Percentiles rank a stretch among this genome's conserved stretches.
Conservation (phyloP, 352 stramenopile species). For the Thalassiosira delicatula region DNA sequence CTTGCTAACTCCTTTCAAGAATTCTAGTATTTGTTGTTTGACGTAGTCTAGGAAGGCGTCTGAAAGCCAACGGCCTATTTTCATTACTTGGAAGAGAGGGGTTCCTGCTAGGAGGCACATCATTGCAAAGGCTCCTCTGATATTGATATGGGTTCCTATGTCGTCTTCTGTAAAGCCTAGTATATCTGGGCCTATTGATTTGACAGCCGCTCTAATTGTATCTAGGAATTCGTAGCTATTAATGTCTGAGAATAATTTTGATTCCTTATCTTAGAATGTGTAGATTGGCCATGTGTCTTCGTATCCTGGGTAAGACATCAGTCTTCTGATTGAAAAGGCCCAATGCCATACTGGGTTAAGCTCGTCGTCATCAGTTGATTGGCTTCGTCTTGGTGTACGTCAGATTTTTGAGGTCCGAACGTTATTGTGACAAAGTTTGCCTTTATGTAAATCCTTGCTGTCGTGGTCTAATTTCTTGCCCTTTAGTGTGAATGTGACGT, state of each 20-base stretch:
- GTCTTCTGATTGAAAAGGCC: too few relatives aligned
- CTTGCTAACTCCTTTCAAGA: background rate
- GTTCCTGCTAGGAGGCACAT: background rate
- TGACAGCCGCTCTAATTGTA: background rate
- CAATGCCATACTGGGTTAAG: too few relatives aligned
- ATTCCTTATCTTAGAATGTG: too few relatives aligned
- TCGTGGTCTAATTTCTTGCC: too few relatives aligned
- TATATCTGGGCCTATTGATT: background rate
- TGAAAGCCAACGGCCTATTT: background rate
- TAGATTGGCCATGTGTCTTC: too few relatives aligned
- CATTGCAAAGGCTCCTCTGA: background rate
- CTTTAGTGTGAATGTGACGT: too few relatives aligned
- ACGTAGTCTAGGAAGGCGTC: background rate
- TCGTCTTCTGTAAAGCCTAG: too few relatives aligned
- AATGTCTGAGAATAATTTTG: background rate
- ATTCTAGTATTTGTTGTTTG: background rate
- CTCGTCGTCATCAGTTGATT: too few relatives aligned
- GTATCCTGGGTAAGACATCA: background rate
- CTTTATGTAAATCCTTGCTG: too few relatives aligned
- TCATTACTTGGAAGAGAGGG: background rate
- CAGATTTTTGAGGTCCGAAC: too few relatives aligned
- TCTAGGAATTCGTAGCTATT: background rate
- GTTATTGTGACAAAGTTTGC: too few relatives aligned
- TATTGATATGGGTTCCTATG: background rate
- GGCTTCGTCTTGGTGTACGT: too few relatives aligned